phyloP scores from a whole-genome alignment of 257 asterid genomes.

The Plectranthus barbatus region DNA sequence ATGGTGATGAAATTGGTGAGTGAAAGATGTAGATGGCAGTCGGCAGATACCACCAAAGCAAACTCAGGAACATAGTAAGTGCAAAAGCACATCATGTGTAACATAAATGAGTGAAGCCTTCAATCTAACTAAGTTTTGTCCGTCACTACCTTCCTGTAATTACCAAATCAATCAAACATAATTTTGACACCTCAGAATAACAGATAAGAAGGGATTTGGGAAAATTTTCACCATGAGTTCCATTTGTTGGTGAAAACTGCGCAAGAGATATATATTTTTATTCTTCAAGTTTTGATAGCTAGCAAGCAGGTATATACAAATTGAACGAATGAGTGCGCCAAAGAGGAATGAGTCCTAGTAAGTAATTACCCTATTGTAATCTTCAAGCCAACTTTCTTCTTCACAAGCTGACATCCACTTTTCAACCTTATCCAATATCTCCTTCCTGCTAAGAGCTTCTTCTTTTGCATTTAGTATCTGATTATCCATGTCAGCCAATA shows the following conservation, averaged over 20 bases:
- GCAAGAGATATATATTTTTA: background rate
- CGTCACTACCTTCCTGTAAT: no score
- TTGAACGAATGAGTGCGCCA: background rate
- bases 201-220: background rate
- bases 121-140: background rate
- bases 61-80: background rate
- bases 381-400: conserved; percentile 96
- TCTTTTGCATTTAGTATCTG: conserved; percentile 83
- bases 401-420: conserved; percentile 98
- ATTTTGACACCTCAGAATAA: background rate
- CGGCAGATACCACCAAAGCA: background rate
- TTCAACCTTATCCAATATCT: conserved; percentile 95
- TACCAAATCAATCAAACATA: no score
- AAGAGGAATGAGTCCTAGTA: background rate
- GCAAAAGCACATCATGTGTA: background rate
- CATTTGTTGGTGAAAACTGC: background rate
- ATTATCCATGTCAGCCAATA: conserved; percentile 88
- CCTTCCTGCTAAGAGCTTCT: conserved; percentile 87
- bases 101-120: background rate
- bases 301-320: background rate
- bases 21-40: background rate
- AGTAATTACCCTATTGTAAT: conserved; percentile 46
- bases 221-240: background rate
- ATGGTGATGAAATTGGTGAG: background rate
- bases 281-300: background rate